phyloP scores from a whole-genome alignment of 345 rosid species.

The Nasturtium officinale region DNA sequence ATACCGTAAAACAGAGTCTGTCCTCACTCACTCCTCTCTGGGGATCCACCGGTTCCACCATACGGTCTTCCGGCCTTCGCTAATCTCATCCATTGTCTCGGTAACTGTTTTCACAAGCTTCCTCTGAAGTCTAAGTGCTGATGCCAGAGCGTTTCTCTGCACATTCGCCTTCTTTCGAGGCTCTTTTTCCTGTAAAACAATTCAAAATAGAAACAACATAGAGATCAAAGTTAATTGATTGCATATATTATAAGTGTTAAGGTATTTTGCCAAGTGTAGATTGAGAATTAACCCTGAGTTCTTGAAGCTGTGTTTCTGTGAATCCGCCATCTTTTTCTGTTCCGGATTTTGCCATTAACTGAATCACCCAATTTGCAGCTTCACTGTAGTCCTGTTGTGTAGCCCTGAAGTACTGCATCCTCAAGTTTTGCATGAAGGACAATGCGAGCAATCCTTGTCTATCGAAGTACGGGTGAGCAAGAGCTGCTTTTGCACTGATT shows the following conservation, averaged over 20 bases:
- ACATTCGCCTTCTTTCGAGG: slow-evolving; percentile 66
- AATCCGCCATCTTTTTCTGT: slow-evolving; percentile 90
- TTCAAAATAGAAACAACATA: background rate
- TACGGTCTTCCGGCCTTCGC: slow-evolving; percentile 65
- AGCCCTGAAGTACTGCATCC: slow-evolving; percentile 74
- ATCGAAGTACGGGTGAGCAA: slow-evolving; percentile 85
- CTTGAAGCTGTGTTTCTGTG: slow-evolving; percentile 93
- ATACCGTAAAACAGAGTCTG: slow-evolving; percentile 33
- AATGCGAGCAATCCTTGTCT: slow-evolving; percentile 74
- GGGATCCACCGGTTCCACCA: slow-evolving; percentile 99
- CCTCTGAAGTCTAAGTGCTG: slow-evolving; percentile 75
- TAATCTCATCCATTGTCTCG: slow-evolving; percentile 83
- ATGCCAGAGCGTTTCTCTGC: slow-evolving; percentile 76
- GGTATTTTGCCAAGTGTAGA: background rate
- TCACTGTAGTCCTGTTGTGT: slow-evolving; percentile 91
- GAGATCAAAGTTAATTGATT: background rate
- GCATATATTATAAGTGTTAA: background rate
- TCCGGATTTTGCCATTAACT: slow-evolving; percentile 90
- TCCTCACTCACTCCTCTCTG: slow-evolving; percentile 68
- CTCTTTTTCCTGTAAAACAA: slow-evolving; percentile 53
- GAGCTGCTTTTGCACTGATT: slow-evolving; percentile 83
- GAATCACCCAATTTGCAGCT: slow-evolving; percentile 74
- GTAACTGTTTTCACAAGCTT: slow-evolving; percentile 65
- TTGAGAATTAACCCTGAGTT: slow-evolving; percentile 60
- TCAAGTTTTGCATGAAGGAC: slow-evolving; percentile 84